phyloP scores from a whole-genome alignment of 2,329 filamentous ascomycete species.

The Boeremia lycopersici region DNA sequence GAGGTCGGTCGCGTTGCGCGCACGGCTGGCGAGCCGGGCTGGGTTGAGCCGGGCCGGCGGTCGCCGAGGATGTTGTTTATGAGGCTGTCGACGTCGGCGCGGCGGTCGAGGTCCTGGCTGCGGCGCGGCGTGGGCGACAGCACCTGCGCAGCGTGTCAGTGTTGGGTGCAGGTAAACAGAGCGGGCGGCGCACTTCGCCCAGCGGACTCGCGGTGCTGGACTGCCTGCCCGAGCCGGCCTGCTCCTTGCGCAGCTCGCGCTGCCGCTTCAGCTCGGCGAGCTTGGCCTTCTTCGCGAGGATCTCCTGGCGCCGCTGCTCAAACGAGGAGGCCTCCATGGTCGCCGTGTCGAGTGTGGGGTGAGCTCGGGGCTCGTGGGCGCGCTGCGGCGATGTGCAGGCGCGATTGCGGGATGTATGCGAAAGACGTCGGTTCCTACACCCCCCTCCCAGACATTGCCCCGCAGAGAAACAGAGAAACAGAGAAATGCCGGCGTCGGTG shows the following conservation, averaged over 20 bases:
- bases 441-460: constrained; percentile 14
- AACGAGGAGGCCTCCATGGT: constrained; percentile 59
- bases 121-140: constrained; percentile 73
- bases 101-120: constrained; percentile 67
- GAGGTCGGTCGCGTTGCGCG: constrained; percentile 80
- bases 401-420: neutral
- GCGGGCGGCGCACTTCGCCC: constrained; percentile 66
- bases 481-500: neutral
- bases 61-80: constrained; percentile 85
- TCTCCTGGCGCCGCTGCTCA: constrained; percentile 89
- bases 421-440: constrained; percentile 6
- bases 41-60: constrained; percentile 72
- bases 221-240: constrained; percentile 67
- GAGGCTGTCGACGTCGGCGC: constrained; percentile 73
- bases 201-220: constrained; percentile 64
- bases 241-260: constrained; percentile 81
- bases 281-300: constrained; percentile 94
- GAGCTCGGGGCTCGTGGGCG: neutral
- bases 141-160: constrained; percentile 56
- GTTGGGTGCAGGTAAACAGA: constrained; percentile 4
- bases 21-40: constrained; percentile 56
- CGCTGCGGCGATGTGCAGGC: neutral
- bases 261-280: constrained; percentile 95
- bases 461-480: neutral
- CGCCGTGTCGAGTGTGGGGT: constrained; percentile 9